Evolutionary conservation across 345 rosid genomes (phyloP), one percentile per base, ranked within the genome.

Genomic region (Eucalyptus leucophloia): DNA sequence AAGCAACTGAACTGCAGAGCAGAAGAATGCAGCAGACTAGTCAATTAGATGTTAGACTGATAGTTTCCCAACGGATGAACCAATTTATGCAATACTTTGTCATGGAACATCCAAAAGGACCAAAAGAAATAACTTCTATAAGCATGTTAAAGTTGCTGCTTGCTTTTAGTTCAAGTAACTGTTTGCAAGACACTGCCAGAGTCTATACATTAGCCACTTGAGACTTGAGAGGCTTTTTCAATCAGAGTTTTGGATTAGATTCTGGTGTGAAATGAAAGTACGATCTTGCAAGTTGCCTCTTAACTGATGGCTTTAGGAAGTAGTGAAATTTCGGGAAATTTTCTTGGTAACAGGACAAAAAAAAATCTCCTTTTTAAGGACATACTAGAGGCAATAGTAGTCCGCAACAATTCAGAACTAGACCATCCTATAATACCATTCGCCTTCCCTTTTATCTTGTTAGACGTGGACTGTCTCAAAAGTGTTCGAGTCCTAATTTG

Each of bases 361-460:
- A 37, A 37, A 6, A 21, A 9, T 18, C 4, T 19, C 82, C 82
- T 18, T 34, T 21, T 6, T 11, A 7, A 53, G 58, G 83, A 77
- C 42, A 37, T 37, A 37, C 83, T 21, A 37, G 45, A 37, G 45
- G 83, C 45, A 19, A 19, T 37, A 19, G 28, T 11, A 37, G 83
- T 37, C 9, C 9, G 1, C 26, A 19, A 37, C 18, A 23, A 34
- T 19, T 72, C 14, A 0, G 8, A 45, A 72, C 26, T 0, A 37
- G 45, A 37, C 83, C 16, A 0, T 21, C 83, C 28, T 19, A n/a
- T 14, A 37, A 13, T 37, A 10, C 13, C 58, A 34, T 72, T 40
- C 8, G 0, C 40, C 2, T 19, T 34, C 45, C 45, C 26, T 72
- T 34, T 72, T 12, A 18, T 72, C 8, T 3, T 72, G 26, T 72